Conservation (phyloP, 306 rosid species). For the Mimosa pudica region DNA sequence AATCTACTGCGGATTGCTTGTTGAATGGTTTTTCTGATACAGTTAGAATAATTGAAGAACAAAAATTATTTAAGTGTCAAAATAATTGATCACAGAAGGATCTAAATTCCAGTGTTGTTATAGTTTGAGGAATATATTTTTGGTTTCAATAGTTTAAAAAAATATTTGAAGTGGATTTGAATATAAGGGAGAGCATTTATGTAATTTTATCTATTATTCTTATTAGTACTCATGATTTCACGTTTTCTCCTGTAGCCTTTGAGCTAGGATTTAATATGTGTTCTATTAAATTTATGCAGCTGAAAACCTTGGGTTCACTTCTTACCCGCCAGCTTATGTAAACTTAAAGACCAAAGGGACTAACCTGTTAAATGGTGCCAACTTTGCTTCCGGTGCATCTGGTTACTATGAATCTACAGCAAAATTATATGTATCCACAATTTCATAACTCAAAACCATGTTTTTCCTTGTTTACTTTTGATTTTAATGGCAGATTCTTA, state of each 20-base stretch:
- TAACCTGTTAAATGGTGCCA: conserved; percentile 46
- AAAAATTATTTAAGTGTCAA: neutral
- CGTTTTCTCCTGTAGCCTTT: neutral
- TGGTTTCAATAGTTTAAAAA: too few species aligned
- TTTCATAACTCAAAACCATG: neutral
- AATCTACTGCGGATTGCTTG: neutral
- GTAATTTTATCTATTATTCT: too few species aligned
- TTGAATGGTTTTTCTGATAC: neutral
- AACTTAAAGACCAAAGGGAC: conserved; percentile 42
- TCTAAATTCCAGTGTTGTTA: too few species aligned
- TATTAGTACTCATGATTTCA: neutral
- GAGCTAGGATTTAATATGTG: neutral
- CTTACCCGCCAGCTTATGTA: conserved; percentile 54
- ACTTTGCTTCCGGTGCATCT: conserved; percentile 72
- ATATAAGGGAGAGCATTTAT: too few species aligned
- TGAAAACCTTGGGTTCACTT: conserved; percentile 54
- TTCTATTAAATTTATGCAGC: conserved; percentile 33
- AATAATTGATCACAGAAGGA: neutral
- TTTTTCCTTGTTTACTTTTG: neutral
- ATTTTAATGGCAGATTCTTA: neutral
- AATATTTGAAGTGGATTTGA: too few species aligned
- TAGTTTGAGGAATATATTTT: too few species aligned
- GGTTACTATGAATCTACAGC: conserved; percentile 64
- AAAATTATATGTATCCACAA: conserved; percentile 64
- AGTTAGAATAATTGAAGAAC: neutral